These are phyloP conservation scores for Phytophthora idaei DNA, from an alignment of 352 stramenopile genomes.

Conservation along the genomic window DNA sequence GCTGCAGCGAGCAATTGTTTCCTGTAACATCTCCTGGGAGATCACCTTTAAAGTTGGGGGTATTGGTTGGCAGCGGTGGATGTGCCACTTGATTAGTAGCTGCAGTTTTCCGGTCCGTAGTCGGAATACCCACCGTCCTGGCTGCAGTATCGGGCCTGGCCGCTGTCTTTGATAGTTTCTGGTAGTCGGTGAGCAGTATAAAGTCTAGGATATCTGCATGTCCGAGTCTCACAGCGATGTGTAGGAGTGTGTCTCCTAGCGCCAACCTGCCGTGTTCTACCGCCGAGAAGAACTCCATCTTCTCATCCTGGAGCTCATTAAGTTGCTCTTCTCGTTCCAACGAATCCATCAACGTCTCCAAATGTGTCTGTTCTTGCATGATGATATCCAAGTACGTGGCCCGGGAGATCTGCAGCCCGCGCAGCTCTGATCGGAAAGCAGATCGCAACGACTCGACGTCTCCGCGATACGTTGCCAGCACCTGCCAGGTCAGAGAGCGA, in stretches of 20 bases:
- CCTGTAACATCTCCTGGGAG: slow-evolving; percentile 51
- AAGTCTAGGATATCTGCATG: slow-evolving; percentile 66
- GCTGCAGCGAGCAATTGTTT: slow-evolving; percentile 38
- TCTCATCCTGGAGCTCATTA: slow-evolving; percentile 67
- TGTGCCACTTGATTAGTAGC: neutral
- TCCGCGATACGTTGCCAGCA: slow-evolving; percentile 53
- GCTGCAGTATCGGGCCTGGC: slow-evolving; percentile 12
- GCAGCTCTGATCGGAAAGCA: slow-evolving; percentile 52
- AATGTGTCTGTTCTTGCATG: slow-evolving; percentile 57
- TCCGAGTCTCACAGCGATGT: slow-evolving; percentile 65
- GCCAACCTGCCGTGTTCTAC: slow-evolving; percentile 62
- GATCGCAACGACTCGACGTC: slow-evolving; percentile 46
- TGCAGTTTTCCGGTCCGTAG: neutral
- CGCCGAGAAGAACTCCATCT: slow-evolving; percentile 77
- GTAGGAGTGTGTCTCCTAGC: slow-evolving; percentile 74
- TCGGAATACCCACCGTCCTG: slow-evolving; percentile 4
- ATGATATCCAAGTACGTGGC: slow-evolving; percentile 81
- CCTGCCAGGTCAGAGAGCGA: slow-evolving; percentile 25
- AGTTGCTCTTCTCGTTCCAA: slow-evolving; percentile 52
- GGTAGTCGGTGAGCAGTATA: slow-evolving; percentile 62
- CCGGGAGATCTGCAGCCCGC: slow-evolving; percentile 72
- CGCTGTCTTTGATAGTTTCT: slow-evolving; percentile 13
- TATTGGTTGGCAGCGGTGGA: slow-evolving; percentile 39
- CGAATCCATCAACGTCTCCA: slow-evolving; percentile 69
- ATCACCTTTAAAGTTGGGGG: slow-evolving; percentile 73